Conservation (phyloP, 371 early-diverging fungal species). For the Mortierella sp. region DNA sequence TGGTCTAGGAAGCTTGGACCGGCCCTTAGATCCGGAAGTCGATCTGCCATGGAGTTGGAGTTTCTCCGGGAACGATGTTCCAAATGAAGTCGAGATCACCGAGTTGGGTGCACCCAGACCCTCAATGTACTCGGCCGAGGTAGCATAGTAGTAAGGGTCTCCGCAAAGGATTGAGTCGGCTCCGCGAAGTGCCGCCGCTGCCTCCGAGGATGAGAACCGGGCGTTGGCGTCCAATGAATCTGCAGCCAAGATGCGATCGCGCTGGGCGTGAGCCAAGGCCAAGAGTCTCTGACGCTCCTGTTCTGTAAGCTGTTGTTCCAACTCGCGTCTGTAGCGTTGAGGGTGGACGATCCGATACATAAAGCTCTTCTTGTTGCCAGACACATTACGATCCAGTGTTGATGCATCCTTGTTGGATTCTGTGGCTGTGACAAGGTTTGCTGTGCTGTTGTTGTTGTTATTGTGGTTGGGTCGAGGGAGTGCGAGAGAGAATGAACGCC, state of each 20-base stretch:
- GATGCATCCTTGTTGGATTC: background rate
- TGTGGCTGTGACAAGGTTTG: background rate
- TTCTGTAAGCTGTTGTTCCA: slow-evolving; percentile 34
- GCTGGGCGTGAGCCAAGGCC: slow-evolving; percentile 35
- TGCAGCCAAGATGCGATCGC: slow-evolving; percentile 17
- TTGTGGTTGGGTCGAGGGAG: slow-evolving; percentile 18
- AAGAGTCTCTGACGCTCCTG: slow-evolving; percentile 40
- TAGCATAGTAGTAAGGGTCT: slow-evolving; percentile 42
- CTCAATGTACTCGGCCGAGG: slow-evolving; percentile 45
- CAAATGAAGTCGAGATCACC: slow-evolving; percentile 50
- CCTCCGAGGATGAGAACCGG: background rate
- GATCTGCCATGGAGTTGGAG: slow-evolving; percentile 24
- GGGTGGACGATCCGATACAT: slow-evolving; percentile 54
- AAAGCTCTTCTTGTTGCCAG: slow-evolving; percentile 19
- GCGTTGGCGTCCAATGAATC: background rate
- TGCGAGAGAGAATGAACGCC: slow-evolving; percentile 40
- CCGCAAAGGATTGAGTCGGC: slow-evolving; percentile 14
- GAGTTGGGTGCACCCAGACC: slow-evolving; percentile 46
- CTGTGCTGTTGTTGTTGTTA: background rate
- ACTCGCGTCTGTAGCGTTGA: slow-evolving; percentile 51
- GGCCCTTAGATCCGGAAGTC: slow-evolving; percentile 11
- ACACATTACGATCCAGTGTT: slow-evolving; percentile 16
- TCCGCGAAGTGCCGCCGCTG: background rate
- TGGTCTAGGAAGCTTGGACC: slow-evolving; percentile 11
- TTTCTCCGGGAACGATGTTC: slow-evolving; percentile 43